Conservation (phyloP, 345 rosid species). For the Eucalyptus sp. region DNA sequence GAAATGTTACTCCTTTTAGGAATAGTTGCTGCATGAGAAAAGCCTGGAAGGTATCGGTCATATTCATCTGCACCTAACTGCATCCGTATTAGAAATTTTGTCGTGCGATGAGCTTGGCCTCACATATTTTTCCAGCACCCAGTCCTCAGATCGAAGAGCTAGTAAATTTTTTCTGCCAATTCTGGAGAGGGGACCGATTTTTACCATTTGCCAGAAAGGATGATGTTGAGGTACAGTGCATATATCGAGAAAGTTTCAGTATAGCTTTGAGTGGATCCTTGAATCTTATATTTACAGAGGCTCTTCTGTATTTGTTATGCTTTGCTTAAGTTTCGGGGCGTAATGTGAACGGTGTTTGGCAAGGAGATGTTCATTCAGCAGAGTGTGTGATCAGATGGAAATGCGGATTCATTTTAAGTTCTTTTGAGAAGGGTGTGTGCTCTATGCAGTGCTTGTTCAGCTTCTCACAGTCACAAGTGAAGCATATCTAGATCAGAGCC, state of each 20-base stretch:
- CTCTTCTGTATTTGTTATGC: neutral
- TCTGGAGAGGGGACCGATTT: neutral
- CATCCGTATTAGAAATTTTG: neutral
- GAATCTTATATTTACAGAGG: neutral
- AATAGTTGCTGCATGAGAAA: neutral
- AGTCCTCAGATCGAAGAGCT: neutral
- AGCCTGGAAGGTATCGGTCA: neutral
- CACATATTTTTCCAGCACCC: neutral
- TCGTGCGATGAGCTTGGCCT: neutral
- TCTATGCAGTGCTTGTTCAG: neutral
- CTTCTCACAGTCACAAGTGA: too few relatives aligned
- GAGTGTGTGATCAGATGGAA: neutral
- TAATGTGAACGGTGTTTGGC: neutral
- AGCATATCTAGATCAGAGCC: too few relatives aligned
- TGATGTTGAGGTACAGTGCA: neutral
- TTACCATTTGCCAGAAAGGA: neutral
- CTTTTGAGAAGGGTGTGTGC: neutral
- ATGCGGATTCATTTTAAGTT: neutral
- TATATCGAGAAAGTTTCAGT: neutral
- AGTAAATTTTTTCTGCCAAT: neutral
- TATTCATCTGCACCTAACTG: neutral
- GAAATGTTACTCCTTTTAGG: neutral
- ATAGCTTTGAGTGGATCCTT: neutral
- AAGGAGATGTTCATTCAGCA: neutral
- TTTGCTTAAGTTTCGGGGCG: neutral